Base-by-base conservation (phyloP, 352 stramenopile genomes). In the Phytophthora rubi region DNA sequence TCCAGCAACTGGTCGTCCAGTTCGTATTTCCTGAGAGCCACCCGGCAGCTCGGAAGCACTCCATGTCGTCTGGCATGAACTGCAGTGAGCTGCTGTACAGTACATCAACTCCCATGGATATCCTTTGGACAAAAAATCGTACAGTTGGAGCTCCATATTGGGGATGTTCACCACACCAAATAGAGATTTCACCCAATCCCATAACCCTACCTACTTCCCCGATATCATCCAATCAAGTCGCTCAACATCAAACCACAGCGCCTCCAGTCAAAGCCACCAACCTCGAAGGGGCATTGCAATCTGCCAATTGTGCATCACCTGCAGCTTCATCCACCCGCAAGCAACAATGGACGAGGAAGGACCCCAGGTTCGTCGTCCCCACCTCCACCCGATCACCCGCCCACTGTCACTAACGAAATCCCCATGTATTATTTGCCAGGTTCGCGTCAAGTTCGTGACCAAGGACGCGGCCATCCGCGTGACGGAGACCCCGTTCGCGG, bases 391-490 rank as follows among this genome's bases (percentile, higher is more conserved):
- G n/a, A 49, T 16, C 18, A 3, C 9, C 2, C 15, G 7, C 15
- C 7, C 8, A 6, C 30, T 10, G 32, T 47, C 21, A 33, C 32
- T 33, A 32, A 42, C 6, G 39, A 8, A 48, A 8, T 9, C 4
- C 6, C 4, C 6, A 10, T 18, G 13, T 54, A 60, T 42, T 45
- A 6, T 58, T 48, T 16, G 13, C 15, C 58, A 97, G 88, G 81
- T 97, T 65, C 89, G 89, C 49, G 91, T 97, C 26, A 95, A 96
- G 62, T 97, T 97, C 71, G 84, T 97, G 53, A 97, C 91, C 28
- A 94, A 96, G 67, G 83, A 97, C 78, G 80, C 76, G 30, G 79
- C 88, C 32, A 93, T 97, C 71, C 83, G 89, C 62, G 91, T 97
- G 30, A 97, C 91, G 5, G 89, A 97, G 76, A 95, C 89, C 59